phyloP scores from a whole-genome alignment of 352 stramenopile genomes.

The Pythium diclinum region DNA sequence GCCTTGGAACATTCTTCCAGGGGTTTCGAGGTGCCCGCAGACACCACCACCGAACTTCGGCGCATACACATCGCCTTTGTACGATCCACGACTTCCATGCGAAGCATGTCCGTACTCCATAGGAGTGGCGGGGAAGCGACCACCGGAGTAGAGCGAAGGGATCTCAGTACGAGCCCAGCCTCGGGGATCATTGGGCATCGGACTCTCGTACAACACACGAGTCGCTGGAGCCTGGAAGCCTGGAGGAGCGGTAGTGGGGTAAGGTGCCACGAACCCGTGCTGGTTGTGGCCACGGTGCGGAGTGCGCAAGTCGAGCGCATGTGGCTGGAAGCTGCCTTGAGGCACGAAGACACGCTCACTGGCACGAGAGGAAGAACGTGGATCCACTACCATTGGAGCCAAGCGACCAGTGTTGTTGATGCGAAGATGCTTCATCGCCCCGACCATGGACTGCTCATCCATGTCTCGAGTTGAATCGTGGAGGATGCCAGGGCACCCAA shows the following conservation, averaged over 20 bases:
- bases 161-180: conserved; percentile 8
- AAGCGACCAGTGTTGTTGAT: conserved; percentile 8
- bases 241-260: conserved; percentile 17
- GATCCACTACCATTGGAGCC: neutral
- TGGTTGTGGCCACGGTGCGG: conserved; percentile 18
- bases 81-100: neutral
- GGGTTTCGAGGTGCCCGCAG: conserved; percentile 12
- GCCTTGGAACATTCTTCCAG: conserved; percentile 5
- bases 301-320: conserved; percentile 17
- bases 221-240: conserved; percentile 19
- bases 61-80: conserved; percentile 18
- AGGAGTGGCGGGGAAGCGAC: conserved; percentile 7
- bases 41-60: conserved; percentile 11
- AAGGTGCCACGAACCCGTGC: conserved; percentile 1
- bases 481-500: conserved; percentile 24
- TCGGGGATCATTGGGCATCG: conserved; percentile 13
- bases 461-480: neutral
- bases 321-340: conserved; percentile 6
- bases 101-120: conserved; percentile 14
- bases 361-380: neutral
- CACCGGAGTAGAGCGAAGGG: neutral
- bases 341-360: conserved; percentile 8
- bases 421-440: conserved; percentile 24
- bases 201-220: conserved; percentile 18
- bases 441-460: conserved; percentile 17